These are phyloP conservation scores for Didymella keratinophila DNA, from an alignment of 2,329 filamentous ascomycete genomes.

Conservation along the genomic window DNA sequence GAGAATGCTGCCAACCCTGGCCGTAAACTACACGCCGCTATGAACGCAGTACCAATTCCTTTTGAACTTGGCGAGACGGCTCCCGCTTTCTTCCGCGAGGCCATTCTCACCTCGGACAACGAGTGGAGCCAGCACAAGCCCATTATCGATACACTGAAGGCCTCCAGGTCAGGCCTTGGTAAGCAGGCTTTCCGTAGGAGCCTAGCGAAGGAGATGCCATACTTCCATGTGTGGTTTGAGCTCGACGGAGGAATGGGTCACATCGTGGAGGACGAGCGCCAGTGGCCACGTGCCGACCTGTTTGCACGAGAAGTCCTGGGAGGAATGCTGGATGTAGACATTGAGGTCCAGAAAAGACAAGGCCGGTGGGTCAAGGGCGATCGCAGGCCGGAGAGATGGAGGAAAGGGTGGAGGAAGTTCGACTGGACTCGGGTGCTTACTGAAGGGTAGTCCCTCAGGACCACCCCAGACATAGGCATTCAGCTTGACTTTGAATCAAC, in stretches of 20 bases:
- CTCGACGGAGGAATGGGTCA: conserved; percentile 93
- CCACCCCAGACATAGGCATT: background rate
- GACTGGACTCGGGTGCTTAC: conserved; percentile 79
- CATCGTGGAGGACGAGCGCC: conserved; percentile 82
- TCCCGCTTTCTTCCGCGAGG: conserved; percentile 94
- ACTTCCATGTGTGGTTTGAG: conserved; percentile 95
- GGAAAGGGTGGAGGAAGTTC: conserved; percentile 87
- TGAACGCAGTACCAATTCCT: conserved; percentile 86
- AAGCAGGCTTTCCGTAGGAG: conserved; percentile 81
- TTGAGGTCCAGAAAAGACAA: conserved; percentile 87
- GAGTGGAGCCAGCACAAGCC: conserved; percentile 97
- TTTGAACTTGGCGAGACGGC: conserved; percentile 90
- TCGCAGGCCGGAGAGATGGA: conserved; percentile 76
- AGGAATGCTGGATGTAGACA: conserved; percentile 85
- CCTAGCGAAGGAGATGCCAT: conserved; percentile 95
- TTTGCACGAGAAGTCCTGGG: conserved; percentile 93
- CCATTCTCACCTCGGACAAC: conserved; percentile 84
- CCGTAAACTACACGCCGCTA: conserved; percentile 80
- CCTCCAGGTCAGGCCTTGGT: conserved; percentile 72
- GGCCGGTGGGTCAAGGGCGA: conserved; percentile 80
- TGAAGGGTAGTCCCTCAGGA: conserved; percentile 49
- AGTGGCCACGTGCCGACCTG: conserved; percentile 89
- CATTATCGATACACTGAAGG: conserved; percentile 83
- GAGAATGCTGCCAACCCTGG: conserved; percentile 89
- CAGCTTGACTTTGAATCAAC: background rate